Evolutionary conservation across 2,329 filamentous ascomycete genomes (phyloP).

Genomic region (Aspergillus pseudoviridinutans): DNA sequence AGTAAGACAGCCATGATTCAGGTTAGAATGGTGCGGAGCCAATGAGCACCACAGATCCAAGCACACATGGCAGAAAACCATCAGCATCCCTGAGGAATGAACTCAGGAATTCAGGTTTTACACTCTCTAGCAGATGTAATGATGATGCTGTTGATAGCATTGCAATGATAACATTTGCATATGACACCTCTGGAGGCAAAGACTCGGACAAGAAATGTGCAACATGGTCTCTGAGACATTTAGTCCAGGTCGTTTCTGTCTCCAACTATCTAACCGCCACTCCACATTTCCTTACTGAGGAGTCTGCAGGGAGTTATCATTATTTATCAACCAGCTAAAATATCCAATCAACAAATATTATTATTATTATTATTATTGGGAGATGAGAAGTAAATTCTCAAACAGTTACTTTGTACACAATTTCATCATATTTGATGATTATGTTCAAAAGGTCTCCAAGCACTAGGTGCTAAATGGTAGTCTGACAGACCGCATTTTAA

Average conservation of each 20-base stretch:
- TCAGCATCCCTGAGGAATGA: not conserved
- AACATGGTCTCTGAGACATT: not conserved
- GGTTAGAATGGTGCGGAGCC: not conserved
- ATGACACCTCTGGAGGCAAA: not conserved
- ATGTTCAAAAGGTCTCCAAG: not conserved
- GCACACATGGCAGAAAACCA: not conserved
- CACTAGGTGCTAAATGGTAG: not conserved
- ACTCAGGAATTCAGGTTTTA: not conserved
- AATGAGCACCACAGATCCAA: not conserved
- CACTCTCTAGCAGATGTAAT: not conserved
- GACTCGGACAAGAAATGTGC: not conserved
- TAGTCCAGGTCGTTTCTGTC: not conserved
- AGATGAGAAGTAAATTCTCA: not conserved
- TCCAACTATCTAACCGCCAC: not conserved
- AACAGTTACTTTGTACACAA: not conserved
- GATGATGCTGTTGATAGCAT: not conserved
- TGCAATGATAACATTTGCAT: not conserved
- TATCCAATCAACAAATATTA: not conserved
- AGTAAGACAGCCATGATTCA: not conserved
- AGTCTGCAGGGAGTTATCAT: not conserved
- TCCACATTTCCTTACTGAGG: not conserved
- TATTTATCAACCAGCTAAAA: not conserved
- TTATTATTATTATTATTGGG: not conserved
- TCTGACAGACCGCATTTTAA: not conserved
- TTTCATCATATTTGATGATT: not conserved